These are phyloP conservation scores for Microbotryomycetes sp. DNA, from an alignment of 1,284 basidiomycete genomes.

Conservation along the genomic window DNA sequence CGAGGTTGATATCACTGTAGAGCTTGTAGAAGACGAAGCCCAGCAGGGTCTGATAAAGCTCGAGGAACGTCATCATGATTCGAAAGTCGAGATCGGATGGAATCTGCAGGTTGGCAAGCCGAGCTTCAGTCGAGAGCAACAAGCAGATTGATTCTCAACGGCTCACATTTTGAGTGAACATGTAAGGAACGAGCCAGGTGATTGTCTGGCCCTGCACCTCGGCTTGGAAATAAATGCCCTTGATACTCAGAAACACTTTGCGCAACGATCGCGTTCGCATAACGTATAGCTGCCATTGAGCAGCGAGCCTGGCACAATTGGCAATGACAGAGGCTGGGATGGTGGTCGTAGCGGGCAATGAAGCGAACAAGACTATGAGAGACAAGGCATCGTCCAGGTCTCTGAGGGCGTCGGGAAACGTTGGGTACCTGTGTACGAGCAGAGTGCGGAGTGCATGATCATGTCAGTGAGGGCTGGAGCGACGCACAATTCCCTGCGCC, in stretches of 20 bases:
- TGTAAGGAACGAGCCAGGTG: conserved; percentile 96
- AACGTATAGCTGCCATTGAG: conserved; percentile 71
- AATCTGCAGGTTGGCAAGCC: conserved; percentile 54
- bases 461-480: neutral
- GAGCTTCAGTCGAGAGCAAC: neutral
- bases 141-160: neutral
- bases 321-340: conserved; percentile 78
- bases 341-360: conserved; percentile 64
- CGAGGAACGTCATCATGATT: conserved; percentile 97
- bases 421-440: conserved; percentile 68
- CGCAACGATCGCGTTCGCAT: conserved; percentile 81
- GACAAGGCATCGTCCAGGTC: conserved; percentile 97
- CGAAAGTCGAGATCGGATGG: conserved; percentile 94
- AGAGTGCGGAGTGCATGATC: neutral
- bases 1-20: conserved; percentile 85
- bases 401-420: conserved; percentile 89
- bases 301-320: conserved; percentile 79
- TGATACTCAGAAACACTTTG: conserved; percentile 94
- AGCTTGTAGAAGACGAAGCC: conserved; percentile 97
- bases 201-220: conserved; percentile 82
- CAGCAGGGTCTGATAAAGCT: conserved; percentile 93
- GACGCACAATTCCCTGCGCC: neutral
- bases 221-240: conserved; percentile 97
- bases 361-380: conserved; percentile 87
- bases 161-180: conserved; percentile 89